A percentile compares a stretch with the other conserved stretches of the same genome.
These are phyloP conservation scores for Colletotrichum caudatum DNA, from an alignment of 2,329 filamentous ascomycete genomes.

Conservation along the genomic window DNA sequence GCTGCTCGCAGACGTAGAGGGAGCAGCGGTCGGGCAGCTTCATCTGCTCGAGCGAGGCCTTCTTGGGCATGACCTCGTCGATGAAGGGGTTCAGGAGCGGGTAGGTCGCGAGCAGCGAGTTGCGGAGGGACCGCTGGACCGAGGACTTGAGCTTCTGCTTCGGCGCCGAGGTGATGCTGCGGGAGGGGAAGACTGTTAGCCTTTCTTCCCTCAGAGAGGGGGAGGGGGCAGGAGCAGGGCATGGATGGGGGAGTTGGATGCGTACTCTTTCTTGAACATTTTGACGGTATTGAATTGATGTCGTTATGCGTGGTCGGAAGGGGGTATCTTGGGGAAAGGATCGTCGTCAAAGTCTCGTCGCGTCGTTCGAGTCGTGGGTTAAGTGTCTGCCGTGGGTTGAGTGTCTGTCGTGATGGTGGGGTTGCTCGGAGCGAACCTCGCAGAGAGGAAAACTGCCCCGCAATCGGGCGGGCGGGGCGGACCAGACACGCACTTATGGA, in stretches of 20 bases:
- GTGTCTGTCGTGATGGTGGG: constrained; percentile 38
- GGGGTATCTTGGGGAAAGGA: constrained; percentile 18
- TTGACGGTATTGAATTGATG: constrained; percentile 49
- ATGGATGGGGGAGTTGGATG: not conserved
- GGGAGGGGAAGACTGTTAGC: constrained; percentile 44
- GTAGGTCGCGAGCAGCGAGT: constrained; percentile 85
- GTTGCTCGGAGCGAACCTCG: constrained; percentile 40
- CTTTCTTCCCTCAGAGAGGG: constrained; percentile 13
- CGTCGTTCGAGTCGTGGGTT: constrained; percentile 34
- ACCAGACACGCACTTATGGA: constrained; percentile 41
- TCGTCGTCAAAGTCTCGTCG: constrained; percentile 37
- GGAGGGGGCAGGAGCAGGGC: not conserved
- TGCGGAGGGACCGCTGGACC: constrained; percentile 86
- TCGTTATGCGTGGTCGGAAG: not conserved
- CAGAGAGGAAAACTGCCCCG: constrained; percentile 42
- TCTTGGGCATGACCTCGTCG: constrained; percentile 96
- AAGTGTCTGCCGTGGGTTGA: constrained; percentile 26
- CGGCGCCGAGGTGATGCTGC: constrained; percentile 78
- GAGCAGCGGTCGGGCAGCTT: constrained; percentile 93
- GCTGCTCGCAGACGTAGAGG: constrained; percentile 84
- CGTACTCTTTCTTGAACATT: constrained; percentile 96
- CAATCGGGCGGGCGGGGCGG: constrained; percentile 46
- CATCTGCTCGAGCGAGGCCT: constrained; percentile 87
- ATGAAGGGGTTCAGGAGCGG: constrained; percentile 88
- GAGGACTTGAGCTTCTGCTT: constrained; percentile 99